phyloP scores from a whole-genome alignment of 352 stramenopile species.

The Phytophthora europaea region DNA sequence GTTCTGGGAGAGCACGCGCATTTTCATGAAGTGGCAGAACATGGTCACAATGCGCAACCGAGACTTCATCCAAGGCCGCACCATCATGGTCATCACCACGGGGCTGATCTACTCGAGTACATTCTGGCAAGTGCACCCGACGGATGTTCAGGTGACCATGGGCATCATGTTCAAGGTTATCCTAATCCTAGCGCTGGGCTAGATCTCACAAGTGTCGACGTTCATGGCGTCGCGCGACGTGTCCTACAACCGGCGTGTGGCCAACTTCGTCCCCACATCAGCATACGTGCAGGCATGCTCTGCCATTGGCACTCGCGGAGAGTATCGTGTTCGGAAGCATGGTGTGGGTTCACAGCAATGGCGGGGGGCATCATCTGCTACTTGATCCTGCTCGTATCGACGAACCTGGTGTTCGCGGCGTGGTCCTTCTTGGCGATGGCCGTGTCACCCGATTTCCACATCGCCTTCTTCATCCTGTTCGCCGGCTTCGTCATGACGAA shows the following conservation, averaged over 20 bases:
- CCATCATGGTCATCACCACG: conserved; percentile 40
- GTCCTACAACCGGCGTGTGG: conserved; percentile 81
- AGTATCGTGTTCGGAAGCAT: conserved; percentile 73
- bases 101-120: conserved; percentile 35
- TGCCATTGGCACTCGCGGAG: conserved; percentile 67
- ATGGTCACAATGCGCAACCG: too few relatives aligned
- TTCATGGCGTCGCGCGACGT: conserved; percentile 64
- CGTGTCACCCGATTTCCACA: conserved; percentile 38
- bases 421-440: conserved; percentile 52
- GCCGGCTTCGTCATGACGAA: conserved; percentile 53
- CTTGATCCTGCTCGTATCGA: conserved; percentile 41
- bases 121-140: conserved; percentile 47
- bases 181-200: conserved; percentile 75
- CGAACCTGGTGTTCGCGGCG: conserved; percentile 42
- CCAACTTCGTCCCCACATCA: conserved; percentile 78
- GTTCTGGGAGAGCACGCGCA: too few relatives aligned
- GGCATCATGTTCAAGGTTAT: conserved; percentile 77
- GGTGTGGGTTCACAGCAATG: conserved; percentile 53
- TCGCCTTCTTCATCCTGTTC: too few relatives aligned
- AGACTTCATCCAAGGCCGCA: conserved; percentile 42
- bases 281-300: conserved; percentile 61
- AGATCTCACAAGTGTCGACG: conserved; percentile 70
- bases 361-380: conserved; percentile 44
- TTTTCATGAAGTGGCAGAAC: too few relatives aligned
- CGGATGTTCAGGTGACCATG: conserved; percentile 45